phyloP scores from a whole-genome alignment of 2,329 filamentous ascomycete genomes.

The Trichoderma sp. region DNA sequence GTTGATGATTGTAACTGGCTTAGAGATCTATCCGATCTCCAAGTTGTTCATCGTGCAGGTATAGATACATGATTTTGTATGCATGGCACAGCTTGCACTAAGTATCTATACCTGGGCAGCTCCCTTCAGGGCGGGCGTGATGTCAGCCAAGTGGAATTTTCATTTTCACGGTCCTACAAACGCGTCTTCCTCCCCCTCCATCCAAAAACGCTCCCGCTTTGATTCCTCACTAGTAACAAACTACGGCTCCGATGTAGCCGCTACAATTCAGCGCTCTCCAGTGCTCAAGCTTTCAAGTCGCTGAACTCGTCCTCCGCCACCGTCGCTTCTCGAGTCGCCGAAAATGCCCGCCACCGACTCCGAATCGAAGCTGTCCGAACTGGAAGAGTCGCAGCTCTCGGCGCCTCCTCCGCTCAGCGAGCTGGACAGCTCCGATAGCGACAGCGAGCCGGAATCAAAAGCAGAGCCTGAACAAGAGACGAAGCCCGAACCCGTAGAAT shows the following conservation, averaged over 20 bases:
- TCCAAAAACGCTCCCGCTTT: background rate
- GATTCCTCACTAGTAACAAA: background rate
- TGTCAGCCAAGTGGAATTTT: constrained; percentile 5
- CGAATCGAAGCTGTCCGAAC: constrained; percentile 31
- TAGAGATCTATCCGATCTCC: too few relatives aligned
- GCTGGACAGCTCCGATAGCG: constrained; percentile 25
- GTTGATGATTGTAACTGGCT: too few relatives aligned
- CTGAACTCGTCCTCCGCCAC: background rate
- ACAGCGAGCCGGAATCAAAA: constrained; percentile 26
- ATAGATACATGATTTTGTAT: background rate
- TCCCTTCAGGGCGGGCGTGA: background rate
- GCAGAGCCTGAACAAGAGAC: constrained; percentile 16
- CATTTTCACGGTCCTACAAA: constrained; percentile 6
- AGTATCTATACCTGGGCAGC: background rate
- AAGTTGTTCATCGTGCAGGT: background rate
- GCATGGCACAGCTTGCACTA: rapidly evolving
- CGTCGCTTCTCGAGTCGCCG: background rate
- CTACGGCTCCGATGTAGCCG: constrained; percentile 12
- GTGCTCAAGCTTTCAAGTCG: background rate
- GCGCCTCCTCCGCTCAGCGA: constrained; percentile 26
- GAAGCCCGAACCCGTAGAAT: constrained; percentile 49
- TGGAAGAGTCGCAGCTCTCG: constrained; percentile 34
- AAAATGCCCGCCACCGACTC: constrained; percentile 28
- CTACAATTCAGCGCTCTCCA: background rate
- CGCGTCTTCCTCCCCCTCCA: constrained; percentile 13